These are phyloP conservation scores for Chaetomidium leptoderma DNA, from an alignment of 495 filamentous ascomycete species.

Conservation along the genomic window DNA sequence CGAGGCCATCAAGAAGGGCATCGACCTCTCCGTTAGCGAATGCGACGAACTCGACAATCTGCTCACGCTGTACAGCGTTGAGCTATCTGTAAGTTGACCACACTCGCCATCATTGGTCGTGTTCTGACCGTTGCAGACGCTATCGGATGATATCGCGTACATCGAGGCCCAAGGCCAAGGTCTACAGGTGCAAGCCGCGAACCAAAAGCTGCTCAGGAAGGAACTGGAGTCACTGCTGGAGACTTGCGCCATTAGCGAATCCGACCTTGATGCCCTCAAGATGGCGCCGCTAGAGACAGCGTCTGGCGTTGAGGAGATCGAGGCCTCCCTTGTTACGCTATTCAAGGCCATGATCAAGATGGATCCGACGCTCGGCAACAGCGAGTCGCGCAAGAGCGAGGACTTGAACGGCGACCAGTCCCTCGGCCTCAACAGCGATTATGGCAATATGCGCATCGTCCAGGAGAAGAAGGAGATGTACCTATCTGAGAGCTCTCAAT, in stretches of 20 bases:
- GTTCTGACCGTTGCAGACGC: slow-evolving; percentile 52
- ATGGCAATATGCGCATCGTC: slow-evolving; percentile 87
- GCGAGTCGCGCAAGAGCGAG: slow-evolving; percentile 48
- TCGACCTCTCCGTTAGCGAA: slow-evolving; percentile 84
- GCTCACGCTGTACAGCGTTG: slow-evolving; percentile 87
- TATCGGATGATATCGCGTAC: slow-evolving; percentile 92
- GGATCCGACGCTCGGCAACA: slow-evolving; percentile 66
- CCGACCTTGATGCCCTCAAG: slow-evolving; percentile 67
- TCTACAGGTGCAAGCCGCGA: slow-evolving; percentile 92
- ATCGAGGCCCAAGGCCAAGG: slow-evolving; percentile 97
- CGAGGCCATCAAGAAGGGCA: slow-evolving; percentile 71
- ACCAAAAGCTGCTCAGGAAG: slow-evolving; percentile 87
- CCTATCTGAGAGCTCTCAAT: slow-evolving; percentile 60
- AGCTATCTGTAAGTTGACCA: slow-evolving; percentile 69
- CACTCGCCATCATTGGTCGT: neutral
- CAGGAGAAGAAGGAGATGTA: slow-evolving; percentile 91
- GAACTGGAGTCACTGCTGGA: slow-evolving; percentile 78
- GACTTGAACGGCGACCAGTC: slow-evolving; percentile 47
- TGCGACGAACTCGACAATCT: slow-evolving; percentile 94
- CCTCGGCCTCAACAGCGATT: slow-evolving; percentile 66
- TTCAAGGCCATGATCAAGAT: slow-evolving; percentile 96
- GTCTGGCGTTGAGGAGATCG: slow-evolving; percentile 68
- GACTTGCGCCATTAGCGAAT: slow-evolving; percentile 77
- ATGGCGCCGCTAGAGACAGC: slow-evolving; percentile 68
- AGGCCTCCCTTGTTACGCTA: slow-evolving; percentile 68